Evolutionary conservation across 371 early-diverging fungal species (phyloP), one percentile per base, ranked within the genome.

Genomic region (Haplosporangium sp.): DNA sequence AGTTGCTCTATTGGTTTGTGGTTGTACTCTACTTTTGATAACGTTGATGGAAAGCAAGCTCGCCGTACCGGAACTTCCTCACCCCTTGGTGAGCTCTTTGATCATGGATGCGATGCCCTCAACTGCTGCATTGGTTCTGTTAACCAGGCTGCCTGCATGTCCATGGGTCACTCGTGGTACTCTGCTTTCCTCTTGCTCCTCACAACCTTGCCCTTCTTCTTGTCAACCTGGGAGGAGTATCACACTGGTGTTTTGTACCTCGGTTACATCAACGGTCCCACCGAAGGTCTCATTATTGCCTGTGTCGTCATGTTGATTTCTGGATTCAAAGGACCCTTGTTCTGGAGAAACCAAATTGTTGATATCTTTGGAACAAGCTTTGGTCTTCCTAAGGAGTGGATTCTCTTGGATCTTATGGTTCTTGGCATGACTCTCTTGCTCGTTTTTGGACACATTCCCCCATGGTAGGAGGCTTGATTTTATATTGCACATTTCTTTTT

Each of bases 11-110:
- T 94, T 37, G 95, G 95, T 40, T 82, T 99, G 68, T 98, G 96
- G 94, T 79, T 97, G 42, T 99, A 98, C 84, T 96, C 95, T 60
- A 96, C 98, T 3, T 95, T 98, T 82, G 99, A 99, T 85, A 96
- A 95, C 75, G 94, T 99, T 62, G 99, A 99, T 85, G 99, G 99
- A 59, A 96, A 96, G 85, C 99, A 99, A 85, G 99, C 99, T 10
- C 89, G 99, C 63, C 87, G 95, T 65, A 98, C 98, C 20, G 93
- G 94, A n/a, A 87, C 95, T 3, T 92, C 94, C 2, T 95, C 95
- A n/a, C 96, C 99, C 5, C 88, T 99, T 35, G 99, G 99, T 34
- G 98, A 98, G 85, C 87, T 99, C 38, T 97, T 95, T 84, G 95
- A 94, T 72, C 93, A 94, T 73, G 97, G 97, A 8, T 95, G 96